Conservation (phyloP, 192 early-diverging fungal species). For the Gamsiella multidivaricata region DNA sequence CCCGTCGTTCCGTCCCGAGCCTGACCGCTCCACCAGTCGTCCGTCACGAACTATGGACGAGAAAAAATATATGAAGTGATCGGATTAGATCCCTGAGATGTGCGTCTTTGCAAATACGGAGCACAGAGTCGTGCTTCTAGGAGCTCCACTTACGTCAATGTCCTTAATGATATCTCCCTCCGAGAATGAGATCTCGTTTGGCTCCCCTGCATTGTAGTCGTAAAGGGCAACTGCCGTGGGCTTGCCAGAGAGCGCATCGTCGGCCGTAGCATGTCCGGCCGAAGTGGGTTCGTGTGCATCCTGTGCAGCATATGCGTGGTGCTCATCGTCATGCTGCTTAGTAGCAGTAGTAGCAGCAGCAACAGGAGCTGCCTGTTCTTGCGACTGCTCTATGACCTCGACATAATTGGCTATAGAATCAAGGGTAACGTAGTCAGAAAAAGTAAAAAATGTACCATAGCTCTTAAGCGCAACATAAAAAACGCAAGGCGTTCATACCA, state of each 20-base stretch:
- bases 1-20: conserved; percentile 64
- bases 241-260: conserved; percentile 40
- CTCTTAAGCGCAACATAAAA: conserved; percentile 10
- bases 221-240: conserved; percentile 73
- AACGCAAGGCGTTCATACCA: background rate
- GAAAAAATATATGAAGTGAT: background rate
- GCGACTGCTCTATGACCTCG: conserved; percentile 60
- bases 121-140: background rate
- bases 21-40: conserved; percentile 93
- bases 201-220: conserved; percentile 87
- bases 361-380: conserved; percentile 10
- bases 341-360: background rate
- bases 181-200: conserved; percentile 85
- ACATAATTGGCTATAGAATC: conserved; percentile 79
- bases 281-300: conserved; percentile 38
- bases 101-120: no score
- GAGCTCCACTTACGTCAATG: conserved; percentile 62
- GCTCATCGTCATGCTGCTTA: conserved; percentile 60
- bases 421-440: conserved; percentile 60
- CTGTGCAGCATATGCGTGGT: conserved; percentile 10
- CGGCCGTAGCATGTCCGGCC: conserved; percentile 4
- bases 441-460: background rate
- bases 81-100: no score
- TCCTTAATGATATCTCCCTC: conserved; percentile 80
- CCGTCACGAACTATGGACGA: conserved; percentile 65